A percentile compares a stretch with the other conserved stretches of the same genome.
phyloP scores from a whole-genome alignment of 768 basidiomycete species.

The Gymnopilus junonius region DNA sequence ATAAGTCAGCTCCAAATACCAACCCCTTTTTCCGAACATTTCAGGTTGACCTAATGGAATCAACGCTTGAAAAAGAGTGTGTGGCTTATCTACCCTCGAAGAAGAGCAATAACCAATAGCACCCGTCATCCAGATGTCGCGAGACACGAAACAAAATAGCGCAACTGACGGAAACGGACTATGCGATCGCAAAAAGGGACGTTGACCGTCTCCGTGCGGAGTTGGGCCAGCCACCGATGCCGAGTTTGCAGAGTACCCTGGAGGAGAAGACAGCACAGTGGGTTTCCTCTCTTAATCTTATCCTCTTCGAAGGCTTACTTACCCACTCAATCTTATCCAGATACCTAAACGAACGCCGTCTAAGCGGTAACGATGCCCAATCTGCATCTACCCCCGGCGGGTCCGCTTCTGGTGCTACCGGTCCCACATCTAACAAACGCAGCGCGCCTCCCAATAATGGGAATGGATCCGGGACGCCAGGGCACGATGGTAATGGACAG shows the following conservation, averaged over 20 bases:
- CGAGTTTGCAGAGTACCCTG: constrained; percentile 70
- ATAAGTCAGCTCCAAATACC: not conserved
- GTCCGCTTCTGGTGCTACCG: constrained; percentile 7
- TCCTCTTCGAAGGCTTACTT: not conserved
- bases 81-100: constrained; percentile 24
- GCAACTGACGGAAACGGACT: constrained; percentile 74
- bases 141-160: constrained; percentile 73
- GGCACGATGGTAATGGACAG: constrained; percentile 22
- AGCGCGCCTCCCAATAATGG: constrained; percentile 26
- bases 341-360: constrained; percentile 65
- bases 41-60: constrained; percentile 71
- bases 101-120: constrained; percentile 5
- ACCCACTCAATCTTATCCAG: constrained; percentile 23
- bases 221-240: constrained; percentile 76
- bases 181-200: constrained; percentile 72
- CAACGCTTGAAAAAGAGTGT: constrained; percentile 71
- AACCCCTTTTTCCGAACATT: constrained; percentile 5
- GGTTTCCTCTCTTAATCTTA: constrained; percentile 24
- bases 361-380: constrained; percentile 50
- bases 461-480: constrained; percentile 11
- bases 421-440: constrained; percentile 34
- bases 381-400: constrained; percentile 6
- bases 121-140: constrained; percentile 48
- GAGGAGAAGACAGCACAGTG: constrained; percentile 70
- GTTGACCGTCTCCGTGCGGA: constrained; percentile 78